A percentile compares a stretch with the other conserved stretches of the same genome.
phyloP scores from a whole-genome alignment of 1,139 yeast species.

The Waltiozyma sp. region DNA sequence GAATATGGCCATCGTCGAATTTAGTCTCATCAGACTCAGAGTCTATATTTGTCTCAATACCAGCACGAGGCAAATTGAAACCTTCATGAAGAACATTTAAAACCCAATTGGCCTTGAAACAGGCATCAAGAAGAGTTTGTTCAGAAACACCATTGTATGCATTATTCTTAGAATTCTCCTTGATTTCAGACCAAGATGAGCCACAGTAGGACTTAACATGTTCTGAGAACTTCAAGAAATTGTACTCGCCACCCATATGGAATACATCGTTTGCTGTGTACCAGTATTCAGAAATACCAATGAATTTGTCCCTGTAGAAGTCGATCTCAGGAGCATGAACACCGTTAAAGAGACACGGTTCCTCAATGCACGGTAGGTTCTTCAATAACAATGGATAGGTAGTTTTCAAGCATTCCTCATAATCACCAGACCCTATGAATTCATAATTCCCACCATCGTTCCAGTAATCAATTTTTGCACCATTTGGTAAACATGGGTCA shows the following conservation, averaged over 20 bases:
- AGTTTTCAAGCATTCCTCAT: conserved; percentile 52
- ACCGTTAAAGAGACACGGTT: conserved; percentile 72
- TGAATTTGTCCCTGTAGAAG: conserved; percentile 58
- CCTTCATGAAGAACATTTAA: conserved; percentile 71
- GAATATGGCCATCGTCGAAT: conserved; percentile 30
- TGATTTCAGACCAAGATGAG: conserved; percentile 46
- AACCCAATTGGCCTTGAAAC: conserved; percentile 81
- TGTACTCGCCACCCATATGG: conserved; percentile 67
- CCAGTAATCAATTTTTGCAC: conserved; percentile 34
- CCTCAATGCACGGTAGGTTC: conserved; percentile 60
- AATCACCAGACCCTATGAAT: conserved; percentile 56
- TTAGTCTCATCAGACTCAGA: conserved; percentile 13
- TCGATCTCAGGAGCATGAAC: conserved; percentile 69
- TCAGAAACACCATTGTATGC: conserved; percentile 27
- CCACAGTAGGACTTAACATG: conserved; percentile 57
- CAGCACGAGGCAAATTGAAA: conserved; percentile 58
- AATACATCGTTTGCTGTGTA: conserved; percentile 76
- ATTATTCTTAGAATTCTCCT: conserved; percentile 39
- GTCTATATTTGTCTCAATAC: conserved; percentile 29
- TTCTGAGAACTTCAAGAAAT: conserved; percentile 46
- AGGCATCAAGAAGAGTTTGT: conserved; percentile 48
- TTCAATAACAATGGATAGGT: conserved; percentile 64
- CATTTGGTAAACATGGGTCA: conserved; percentile 67
- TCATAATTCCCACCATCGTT: conserved; percentile 35
- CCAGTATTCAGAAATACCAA: conserved; percentile 80